These are phyloP conservation scores for Phoma sp. DNA, from an alignment of 2,329 filamentous ascomycete genomes.

Conservation along the genomic window DNA sequence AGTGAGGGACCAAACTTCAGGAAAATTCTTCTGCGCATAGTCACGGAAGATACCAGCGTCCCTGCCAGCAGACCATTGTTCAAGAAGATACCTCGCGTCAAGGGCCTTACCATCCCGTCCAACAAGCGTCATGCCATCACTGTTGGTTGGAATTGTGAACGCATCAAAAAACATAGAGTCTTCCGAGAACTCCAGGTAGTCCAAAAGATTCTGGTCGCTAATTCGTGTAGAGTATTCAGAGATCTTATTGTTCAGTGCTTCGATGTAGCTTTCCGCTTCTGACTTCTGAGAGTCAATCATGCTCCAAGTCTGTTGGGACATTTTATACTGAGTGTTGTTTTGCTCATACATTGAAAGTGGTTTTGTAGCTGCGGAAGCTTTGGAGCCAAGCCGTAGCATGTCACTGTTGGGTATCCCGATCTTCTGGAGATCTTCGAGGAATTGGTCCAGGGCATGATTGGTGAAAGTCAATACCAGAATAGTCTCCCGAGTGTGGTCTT, in stretches of 20 bases:
- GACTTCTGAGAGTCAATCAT: constrained; percentile 53
- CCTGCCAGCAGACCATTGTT: constrained; percentile 59
- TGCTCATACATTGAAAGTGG: constrained; percentile 56
- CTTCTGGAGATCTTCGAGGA: constrained; percentile 67
- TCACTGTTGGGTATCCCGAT: constrained; percentile 58
- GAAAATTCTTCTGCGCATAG: constrained; percentile 31
- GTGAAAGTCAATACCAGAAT: constrained; percentile 73
- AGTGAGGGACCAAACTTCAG: constrained; percentile 61
- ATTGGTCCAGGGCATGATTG: constrained; percentile 58
- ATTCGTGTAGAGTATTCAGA: constrained; percentile 14
- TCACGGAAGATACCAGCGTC: constrained; percentile 54
- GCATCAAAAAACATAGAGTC: constrained; percentile 62
- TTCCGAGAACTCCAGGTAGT: constrained; percentile 60
- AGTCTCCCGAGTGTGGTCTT: constrained; percentile 55
- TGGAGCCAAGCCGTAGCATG: constrained; percentile 70
- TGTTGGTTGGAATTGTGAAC: constrained; percentile 57
- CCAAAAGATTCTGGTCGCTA: constrained; percentile 43
- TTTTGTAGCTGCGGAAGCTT: constrained; percentile 59
- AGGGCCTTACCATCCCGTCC: constrained; percentile 56
- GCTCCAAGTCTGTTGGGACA: constrained; percentile 44
- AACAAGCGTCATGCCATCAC: constrained; percentile 56
- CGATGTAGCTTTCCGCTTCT: constrained; percentile 44
- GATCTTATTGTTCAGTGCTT: constrained; percentile 20
- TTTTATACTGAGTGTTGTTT: constrained; percentile 32
- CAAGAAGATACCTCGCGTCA: constrained; percentile 57